Evolutionary conservation across 164 flowering plant genomes (phyloP).

Genomic region (Stephania cephalantha): DNA sequence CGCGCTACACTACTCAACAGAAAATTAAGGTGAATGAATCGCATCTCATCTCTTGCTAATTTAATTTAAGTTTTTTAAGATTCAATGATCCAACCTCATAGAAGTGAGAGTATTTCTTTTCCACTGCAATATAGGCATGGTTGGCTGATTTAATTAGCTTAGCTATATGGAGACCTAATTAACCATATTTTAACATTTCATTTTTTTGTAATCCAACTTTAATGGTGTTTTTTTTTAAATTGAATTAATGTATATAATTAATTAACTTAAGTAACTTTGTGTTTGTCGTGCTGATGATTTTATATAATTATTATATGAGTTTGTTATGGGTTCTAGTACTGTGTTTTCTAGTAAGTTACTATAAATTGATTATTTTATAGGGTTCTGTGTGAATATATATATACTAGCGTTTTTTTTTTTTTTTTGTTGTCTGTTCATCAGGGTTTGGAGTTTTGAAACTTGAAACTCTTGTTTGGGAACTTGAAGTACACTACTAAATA

Average conservation of each 20-base stretch:
- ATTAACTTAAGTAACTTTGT: too few species aligned
- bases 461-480: slow-evolving; percentile 1
- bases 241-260: too few species aligned
- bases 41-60: not conserved
- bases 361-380: not conserved
- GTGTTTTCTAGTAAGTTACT: not conserved
- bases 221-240: not conserved
- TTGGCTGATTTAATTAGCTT: too few species aligned
- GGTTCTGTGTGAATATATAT: not conserved
- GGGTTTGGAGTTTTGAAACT: slow-evolving; percentile 1
- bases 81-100: too few species aligned
- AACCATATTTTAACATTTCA: not conserved
- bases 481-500: not conserved
- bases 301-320: not conserved
- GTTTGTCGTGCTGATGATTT: not conserved
- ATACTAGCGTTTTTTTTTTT: not conserved
- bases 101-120: too few species aligned
- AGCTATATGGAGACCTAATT: too few species aligned
- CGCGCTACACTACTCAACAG: not conserved
- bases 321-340: slow-evolving; percentile 1
- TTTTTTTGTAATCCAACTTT: not conserved
- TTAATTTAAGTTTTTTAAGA: not conserved
- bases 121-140: too few species aligned
- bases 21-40: not conserved
- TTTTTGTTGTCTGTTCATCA: slow-evolving; percentile 3